Evolutionary conservation across 2,329 filamentous ascomycete species (phyloP), one percentile per base, ranked within the genome.

Genomic region (Cladophialophora immunda): DNA sequence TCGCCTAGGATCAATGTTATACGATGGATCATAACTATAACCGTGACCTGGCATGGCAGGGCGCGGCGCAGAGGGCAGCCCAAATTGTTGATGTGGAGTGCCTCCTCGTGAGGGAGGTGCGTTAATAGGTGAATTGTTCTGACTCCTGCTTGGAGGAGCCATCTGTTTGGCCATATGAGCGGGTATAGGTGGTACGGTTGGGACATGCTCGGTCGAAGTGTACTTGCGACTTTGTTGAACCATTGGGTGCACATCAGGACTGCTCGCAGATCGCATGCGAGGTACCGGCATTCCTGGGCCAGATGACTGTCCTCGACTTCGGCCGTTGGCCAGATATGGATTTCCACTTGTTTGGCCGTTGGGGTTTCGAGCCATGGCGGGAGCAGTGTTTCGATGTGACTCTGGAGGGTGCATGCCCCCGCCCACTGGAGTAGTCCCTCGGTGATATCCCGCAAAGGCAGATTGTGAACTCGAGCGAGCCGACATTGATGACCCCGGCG

Each of bases 221-320:
- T 81, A 81, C 57, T 81, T 81, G 66, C 80, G 78, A 15, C 77
- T 74, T 54, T 84, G 81, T 36, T 84, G 83, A 57, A 85, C 85
- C 70, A 86, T 85, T 61, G 89, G 86, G 61, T 96, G 92, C 73
- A 97, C 97, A 77, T 98, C 94, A 7, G 95, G 94, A 70, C 94
- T 97, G 81, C 94, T 98, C 75, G 96, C 96, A 41, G 94, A 97
- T 70, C 95, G 88, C 80, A 92, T 90, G 71, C 93, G 75, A 90
- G 89, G 76, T 11, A 59, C 50, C 50, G 25, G 56, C 64, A 66
- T 68, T 4, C 59, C 56, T 22, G 65, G 62, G 11, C 59, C 66
- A 17, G 58, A 56, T 7, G 59, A 38, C 4, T 64, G 68, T 13
- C 68, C 68, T 41, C 68, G 63, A 57, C 22, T 57, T 56, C 68